A percentile compares a stretch with the other conserved stretches of the same genome.
Evolutionary conservation across 495 filamentous ascomycete genomes (phyloP).

Genomic region (Letharia lupina): DNA sequence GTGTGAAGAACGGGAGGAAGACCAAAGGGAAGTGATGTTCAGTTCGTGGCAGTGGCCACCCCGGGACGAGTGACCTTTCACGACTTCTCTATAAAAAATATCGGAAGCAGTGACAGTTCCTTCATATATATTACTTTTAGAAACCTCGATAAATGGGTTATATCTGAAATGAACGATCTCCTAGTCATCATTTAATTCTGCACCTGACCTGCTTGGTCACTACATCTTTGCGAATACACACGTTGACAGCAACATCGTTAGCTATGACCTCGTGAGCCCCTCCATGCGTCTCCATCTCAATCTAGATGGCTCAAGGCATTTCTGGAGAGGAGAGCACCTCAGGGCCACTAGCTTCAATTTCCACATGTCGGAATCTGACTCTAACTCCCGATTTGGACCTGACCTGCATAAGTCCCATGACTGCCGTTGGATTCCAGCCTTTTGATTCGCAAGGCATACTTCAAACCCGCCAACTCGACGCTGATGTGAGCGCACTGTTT

Average conservation of each 20-base stretch:
- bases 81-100: background rate
- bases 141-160: too few species aligned
- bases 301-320: background rate
- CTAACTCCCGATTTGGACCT: background rate
- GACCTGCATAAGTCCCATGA: background rate
- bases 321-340: background rate
- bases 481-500: too few species aligned
- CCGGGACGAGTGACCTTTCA: background rate
- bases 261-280: too few species aligned
- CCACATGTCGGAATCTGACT: background rate
- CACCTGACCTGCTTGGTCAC: too few species aligned
- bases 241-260: too few species aligned
- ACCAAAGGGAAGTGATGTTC: background rate
- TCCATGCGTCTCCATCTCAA: background rate
- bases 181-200: too few species aligned
- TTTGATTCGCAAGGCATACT: background rate
- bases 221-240: too few species aligned
- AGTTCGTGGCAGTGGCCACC: background rate
- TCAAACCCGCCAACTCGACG: background rate
- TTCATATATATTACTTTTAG: background rate
- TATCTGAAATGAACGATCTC: too few species aligned
- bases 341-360: background rate
- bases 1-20: background rate
- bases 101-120: background rate
- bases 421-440: too few species aligned